Evolutionary conservation across 331 rosid species (phyloP).

Genomic region (Acacia pycnantha): DNA sequence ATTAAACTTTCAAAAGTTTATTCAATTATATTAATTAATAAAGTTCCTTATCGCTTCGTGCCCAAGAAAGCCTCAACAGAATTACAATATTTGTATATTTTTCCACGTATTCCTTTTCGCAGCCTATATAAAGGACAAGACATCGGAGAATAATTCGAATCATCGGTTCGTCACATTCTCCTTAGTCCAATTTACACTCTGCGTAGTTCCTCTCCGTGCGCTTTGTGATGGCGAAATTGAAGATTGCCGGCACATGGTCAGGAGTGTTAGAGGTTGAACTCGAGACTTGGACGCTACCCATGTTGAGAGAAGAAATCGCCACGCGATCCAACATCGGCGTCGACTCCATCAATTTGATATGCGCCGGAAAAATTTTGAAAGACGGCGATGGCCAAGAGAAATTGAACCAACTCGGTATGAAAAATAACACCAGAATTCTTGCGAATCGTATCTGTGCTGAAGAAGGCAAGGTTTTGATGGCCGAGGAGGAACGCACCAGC

Average conservation of each 20-base stretch:
- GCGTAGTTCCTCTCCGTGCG: not conserved
- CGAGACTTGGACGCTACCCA: slow-evolving; percentile 63
- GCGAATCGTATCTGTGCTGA: slow-evolving; percentile 44
- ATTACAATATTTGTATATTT: not conserved
- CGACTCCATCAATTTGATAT: slow-evolving; percentile 71
- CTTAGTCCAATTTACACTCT: not conserved
- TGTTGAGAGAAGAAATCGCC: slow-evolving; percentile 66
- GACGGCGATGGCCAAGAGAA: slow-evolving; percentile 59
- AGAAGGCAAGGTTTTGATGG: slow-evolving; percentile 63
- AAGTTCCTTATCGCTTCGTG: not conserved
- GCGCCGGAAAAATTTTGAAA: slow-evolving; percentile 68
- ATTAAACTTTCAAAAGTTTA: no score
- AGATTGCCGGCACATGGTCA: slow-evolving; percentile 80
- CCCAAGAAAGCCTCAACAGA: not conserved
- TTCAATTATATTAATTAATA: no score
- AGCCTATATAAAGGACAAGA: not conserved
- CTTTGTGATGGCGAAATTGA: slow-evolving; percentile 67
- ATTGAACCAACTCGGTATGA: slow-evolving; percentile 58
- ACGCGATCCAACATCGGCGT: slow-evolving; percentile 59
- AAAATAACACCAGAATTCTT: slow-evolving; percentile 71
- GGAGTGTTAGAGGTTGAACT: slow-evolving; percentile 73
- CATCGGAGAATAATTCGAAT: not conserved
- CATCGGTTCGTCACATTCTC: not conserved
- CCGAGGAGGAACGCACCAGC: slow-evolving; percentile 68
- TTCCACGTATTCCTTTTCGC: not conserved